Base-by-base conservation (phyloP, 176 grass and related monocot species). In the Metroxylon sagu region DNA sequence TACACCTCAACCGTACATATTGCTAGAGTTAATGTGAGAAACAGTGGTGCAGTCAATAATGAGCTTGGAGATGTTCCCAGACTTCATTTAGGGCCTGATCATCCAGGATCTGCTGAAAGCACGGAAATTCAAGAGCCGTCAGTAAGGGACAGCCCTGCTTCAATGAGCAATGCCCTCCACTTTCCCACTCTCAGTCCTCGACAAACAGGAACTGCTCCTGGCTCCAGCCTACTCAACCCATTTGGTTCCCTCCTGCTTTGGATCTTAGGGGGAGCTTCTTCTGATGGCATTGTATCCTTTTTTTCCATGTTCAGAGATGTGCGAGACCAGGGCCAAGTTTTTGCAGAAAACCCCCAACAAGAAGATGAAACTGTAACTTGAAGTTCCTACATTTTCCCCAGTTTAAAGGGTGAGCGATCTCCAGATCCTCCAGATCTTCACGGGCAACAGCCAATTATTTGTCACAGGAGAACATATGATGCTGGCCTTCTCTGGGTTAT, bases 1-100 rank as follows among this genome's bases (percentile, higher is more conserved):
- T 95, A 90, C 66, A 82, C 92, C 5, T 88, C 92, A n/a, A 98
- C 93, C 4, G 66, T 98, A 67, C 93, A 98, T 59, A 92, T 98
- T 68, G 93, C 93, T 62, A 74, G 93, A 68, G 62, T 92, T 63
- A 92, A 87, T 67, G 74, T 90, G 72, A 79, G 80, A 69, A 80
- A 77, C 48, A 48, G 85, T 61, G 69, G 66, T 71, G 23, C 62
- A 29, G 61, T 67, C 3, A 71, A 62, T 26, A 26, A 25, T 63
- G 80, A 80, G 30, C 54, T 65, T 62, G 64, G 58, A 19, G 64
- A 71, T 60, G 69, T 53, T 56, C 61, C 67, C 58, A 76, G 77
- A 60, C 49, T n/a, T 53, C 4, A 26, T 25, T 49, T 60, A 15
- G 77, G 16, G 26, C 7, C 81, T 27, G 60, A 71, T 64, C 56